Conservation (phyloP, 345 rosid genomes). For the Eucalyptus sideroxylon region DNA sequence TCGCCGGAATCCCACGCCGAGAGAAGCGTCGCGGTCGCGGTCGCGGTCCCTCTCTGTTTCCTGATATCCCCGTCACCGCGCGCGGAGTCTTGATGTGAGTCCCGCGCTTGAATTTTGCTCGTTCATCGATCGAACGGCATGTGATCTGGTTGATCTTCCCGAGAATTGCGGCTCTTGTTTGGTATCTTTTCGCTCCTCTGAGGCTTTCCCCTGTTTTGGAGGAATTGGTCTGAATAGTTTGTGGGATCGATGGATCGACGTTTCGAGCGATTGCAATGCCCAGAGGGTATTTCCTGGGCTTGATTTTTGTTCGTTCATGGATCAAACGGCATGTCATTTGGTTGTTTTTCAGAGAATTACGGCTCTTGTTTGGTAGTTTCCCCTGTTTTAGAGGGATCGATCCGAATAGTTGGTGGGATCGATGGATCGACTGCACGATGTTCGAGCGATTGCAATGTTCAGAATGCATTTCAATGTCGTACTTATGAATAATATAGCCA, state of each 20-base stretch:
- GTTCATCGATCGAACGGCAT: background rate
- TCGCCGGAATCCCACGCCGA: background rate
- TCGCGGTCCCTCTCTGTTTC: background rate
- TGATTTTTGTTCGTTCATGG: background rate
- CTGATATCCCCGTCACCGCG: background rate
- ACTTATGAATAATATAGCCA: background rate
- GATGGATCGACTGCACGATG: background rate
- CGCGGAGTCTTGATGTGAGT: background rate
- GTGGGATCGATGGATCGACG: background rate
- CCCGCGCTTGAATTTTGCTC: background rate
- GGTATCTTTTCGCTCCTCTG: background rate
- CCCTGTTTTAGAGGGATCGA: background rate
- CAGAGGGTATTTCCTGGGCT: background rate
- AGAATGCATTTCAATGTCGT: background rate
- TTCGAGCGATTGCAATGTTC: background rate
- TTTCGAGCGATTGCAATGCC: background rate
- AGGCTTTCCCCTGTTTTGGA: background rate
- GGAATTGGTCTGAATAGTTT: background rate
- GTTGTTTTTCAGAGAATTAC: background rate
- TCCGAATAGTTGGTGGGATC: rapidly evolving
- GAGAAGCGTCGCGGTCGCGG: background rate
- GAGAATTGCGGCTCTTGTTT: background rate
- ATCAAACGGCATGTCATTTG: background rate
- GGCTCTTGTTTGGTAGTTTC: background rate
- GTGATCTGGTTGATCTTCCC: background rate